Evolutionary conservation across 2,329 filamentous ascomycete species (phyloP).

Genomic region (Basipetospora sp.): DNA sequence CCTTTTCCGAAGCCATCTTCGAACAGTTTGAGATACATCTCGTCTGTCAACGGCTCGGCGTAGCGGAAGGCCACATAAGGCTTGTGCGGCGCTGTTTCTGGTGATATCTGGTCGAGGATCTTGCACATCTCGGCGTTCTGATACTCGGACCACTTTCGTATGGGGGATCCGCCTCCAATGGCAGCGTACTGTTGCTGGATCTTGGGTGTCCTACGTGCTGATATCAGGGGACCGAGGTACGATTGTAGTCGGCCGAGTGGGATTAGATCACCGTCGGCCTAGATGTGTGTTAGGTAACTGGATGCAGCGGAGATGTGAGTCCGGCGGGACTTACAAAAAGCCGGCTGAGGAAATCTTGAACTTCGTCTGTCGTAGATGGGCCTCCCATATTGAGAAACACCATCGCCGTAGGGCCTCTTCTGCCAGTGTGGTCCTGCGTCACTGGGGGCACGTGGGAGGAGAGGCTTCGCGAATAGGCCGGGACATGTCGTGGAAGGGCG

Average conservation of each 20-base stretch:
- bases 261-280: constrained; percentile 89
- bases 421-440: constrained; percentile 57
- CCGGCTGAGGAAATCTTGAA: constrained; percentile 75
- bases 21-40: constrained; percentile 73
- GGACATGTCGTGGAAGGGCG: background rate
- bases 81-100: constrained; percentile 88
- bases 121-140: constrained; percentile 95
- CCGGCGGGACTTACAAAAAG: constrained; percentile 56
- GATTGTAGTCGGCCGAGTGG: constrained; percentile 83
- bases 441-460: constrained; percentile 51
- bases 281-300: constrained; percentile 10
- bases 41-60: constrained; percentile 80
- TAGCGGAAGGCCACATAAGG: constrained; percentile 97
- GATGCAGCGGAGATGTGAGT: background rate
- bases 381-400: constrained; percentile 99
- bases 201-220: constrained; percentile 77
- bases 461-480: constrained; percentile 14
- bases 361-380: constrained; percentile 74
- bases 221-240: constrained; percentile 80
- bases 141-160: constrained; percentile 94
- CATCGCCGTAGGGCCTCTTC: constrained; percentile 82
- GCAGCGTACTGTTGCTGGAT: constrained; percentile 90
- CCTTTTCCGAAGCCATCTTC: constrained; percentile 82
- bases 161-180: constrained; percentile 94
- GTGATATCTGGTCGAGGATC: constrained; percentile 76